These are phyloP conservation scores for Aphanomyces stellatus DNA, from an alignment of 352 stramenopile species.

Conservation along the genomic window DNA sequence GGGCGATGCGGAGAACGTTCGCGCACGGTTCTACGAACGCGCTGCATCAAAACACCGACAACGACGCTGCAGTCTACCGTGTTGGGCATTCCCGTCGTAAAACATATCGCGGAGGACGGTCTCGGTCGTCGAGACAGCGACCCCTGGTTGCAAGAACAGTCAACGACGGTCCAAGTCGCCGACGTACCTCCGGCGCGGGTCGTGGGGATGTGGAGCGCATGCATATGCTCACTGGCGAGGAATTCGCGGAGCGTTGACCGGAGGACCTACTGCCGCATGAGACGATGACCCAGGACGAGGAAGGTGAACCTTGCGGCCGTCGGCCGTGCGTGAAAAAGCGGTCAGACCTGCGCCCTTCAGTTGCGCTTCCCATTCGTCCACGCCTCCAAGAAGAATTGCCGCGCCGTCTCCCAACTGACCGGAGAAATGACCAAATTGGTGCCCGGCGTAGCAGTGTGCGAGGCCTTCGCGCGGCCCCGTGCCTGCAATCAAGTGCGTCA, in stretches of 20 bases:
- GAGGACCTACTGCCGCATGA: not conserved
- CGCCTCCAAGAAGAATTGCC: conserved; percentile 83
- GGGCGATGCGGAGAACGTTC: conserved; percentile 83
- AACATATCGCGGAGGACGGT: conserved; percentile 80
- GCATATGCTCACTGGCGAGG: conserved; percentile 94
- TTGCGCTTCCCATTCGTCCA: conserved; percentile 90
- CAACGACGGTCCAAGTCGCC: too few species aligned
- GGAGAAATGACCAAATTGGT: conserved; percentile 89
- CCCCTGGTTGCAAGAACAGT: conserved; percentile 18
- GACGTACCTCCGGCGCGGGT: conserved; percentile 74
- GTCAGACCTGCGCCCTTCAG: conserved; percentile 95
- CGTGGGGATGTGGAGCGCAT: conserved; percentile 89
- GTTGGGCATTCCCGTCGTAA: conserved; percentile 76
- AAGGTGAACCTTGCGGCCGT: conserved; percentile 87
- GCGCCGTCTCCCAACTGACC: conserved; percentile 87
- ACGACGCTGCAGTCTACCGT: conserved; percentile 19
- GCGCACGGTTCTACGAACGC: conserved; percentile 50
- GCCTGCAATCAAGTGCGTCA: conserved; percentile 8
- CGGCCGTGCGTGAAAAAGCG: conserved; percentile 90
- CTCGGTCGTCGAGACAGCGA: conserved; percentile 61
- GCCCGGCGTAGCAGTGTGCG: conserved; percentile 87
- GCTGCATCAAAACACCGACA: not conserved
- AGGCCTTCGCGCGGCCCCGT: conserved; percentile 15
- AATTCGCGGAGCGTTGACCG: conserved; percentile 96
- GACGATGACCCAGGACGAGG: not conserved